Percentiles rank a stretch among this genome's conserved stretches.
These are phyloP conservation scores for Agroathelia rolfsii DNA, from an alignment of 1,284 basidiomycete genomes.

Conservation along the genomic window DNA sequence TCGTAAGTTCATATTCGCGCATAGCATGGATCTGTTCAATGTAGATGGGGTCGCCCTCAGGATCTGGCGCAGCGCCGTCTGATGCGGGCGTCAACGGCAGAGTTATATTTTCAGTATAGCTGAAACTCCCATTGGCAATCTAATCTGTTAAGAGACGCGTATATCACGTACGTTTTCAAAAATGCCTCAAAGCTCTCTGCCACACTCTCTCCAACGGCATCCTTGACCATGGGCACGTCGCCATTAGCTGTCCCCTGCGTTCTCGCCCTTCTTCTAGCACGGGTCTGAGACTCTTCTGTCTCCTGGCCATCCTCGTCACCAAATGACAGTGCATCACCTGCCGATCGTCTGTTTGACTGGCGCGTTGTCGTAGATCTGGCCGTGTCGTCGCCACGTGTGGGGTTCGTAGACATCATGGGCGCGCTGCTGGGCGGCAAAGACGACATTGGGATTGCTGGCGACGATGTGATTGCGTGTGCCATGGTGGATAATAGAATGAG, in stretches of 20 bases:
- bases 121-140: slow-evolving; percentile 21
- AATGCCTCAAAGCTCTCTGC: slow-evolving; percentile 87
- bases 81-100: slow-evolving; percentile 69
- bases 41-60: slow-evolving; percentile 66
- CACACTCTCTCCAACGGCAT: slow-evolving; percentile 89
- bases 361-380: slow-evolving; percentile 30
- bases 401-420: slow-evolving; percentile 33
- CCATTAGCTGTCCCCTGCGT: slow-evolving; percentile 41
- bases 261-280: slow-evolving; percentile 31
- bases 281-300: slow-evolving; percentile 28
- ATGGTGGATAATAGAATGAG: too few relatives aligned
- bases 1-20: slow-evolving; percentile 88
- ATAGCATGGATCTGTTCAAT: slow-evolving; percentile 89
- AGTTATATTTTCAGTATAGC: slow-evolving; percentile 74
- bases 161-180: slow-evolving; percentile 67
- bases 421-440: slow-evolving; percentile 64
- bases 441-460: slow-evolving; percentile 30
- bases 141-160: neutral
- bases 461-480: too few relatives aligned
- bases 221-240: slow-evolving; percentile 79
- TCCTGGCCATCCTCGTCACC: slow-evolving; percentile 46
- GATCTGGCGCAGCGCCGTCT: slow-evolving; percentile 47
- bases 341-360: slow-evolving; percentile 35
- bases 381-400: too few relatives aligned
- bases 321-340: slow-evolving; percentile 52